phyloP scores from a whole-genome alignment of 2,329 filamentous ascomycete species.

The Cadophora luteo-olivacea region DNA sequence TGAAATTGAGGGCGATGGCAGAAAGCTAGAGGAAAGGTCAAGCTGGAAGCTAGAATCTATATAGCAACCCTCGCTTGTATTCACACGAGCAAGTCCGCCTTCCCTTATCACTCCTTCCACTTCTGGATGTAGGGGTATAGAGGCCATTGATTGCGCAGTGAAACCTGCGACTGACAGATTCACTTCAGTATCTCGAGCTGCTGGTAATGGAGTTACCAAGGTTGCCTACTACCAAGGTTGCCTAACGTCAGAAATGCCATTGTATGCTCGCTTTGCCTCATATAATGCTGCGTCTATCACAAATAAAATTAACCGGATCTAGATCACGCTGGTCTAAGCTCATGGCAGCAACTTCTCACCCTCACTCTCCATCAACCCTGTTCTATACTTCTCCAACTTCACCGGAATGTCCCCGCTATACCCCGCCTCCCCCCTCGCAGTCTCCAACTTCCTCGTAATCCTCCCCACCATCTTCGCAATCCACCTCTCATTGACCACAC shows the following conservation, averaged over 20 bases:
- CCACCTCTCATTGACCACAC: slow-evolving; percentile 59
- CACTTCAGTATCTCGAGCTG: too few species aligned
- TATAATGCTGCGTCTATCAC: slow-evolving; percentile 8
- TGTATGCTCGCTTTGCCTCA: neutral
- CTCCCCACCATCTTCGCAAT: slow-evolving; percentile 56
- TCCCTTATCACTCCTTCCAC: neutral
- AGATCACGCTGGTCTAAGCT: too few species aligned
- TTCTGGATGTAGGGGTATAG: neutral
- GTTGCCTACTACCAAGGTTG: too few species aligned
- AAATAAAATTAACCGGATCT: too few species aligned
- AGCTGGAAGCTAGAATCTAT: neutral
- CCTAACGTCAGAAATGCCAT: neutral
- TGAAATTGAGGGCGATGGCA: too few species aligned
- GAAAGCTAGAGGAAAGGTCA: neutral
- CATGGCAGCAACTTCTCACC: slow-evolving; percentile 38
- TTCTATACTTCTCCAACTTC: slow-evolving; percentile 34
- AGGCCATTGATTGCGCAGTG: too few species aligned
- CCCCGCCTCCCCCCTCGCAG: slow-evolving; percentile 56
- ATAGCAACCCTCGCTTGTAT: neutral
- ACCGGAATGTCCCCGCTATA: slow-evolving; percentile 56
- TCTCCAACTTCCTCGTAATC: slow-evolving; percentile 55
- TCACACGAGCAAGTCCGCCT: neutral
- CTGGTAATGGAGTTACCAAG: too few species aligned
- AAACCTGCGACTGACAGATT: too few species aligned
- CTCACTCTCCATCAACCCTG: slow-evolving; percentile 28